Conservation (phyloP, 768 basidiomycete genomes). For the Suillus tomentosus region DNA sequence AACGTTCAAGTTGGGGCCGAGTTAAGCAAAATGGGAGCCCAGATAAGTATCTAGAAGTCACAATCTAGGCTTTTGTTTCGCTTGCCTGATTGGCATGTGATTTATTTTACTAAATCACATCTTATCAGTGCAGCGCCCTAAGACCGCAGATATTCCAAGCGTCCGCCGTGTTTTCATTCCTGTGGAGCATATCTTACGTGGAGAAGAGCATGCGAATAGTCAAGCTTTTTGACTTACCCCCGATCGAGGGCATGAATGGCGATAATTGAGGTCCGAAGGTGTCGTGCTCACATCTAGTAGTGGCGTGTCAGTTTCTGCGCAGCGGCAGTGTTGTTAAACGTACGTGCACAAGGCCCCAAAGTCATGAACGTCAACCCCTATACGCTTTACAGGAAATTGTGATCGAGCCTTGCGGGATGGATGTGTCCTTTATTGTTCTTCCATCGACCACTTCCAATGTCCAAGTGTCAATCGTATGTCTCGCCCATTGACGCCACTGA, state of each 20-base stretch:
- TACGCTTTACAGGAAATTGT: background rate
- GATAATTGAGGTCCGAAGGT: background rate
- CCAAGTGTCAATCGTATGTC: background rate
- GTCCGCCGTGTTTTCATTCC: background rate
- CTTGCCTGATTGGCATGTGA: background rate
- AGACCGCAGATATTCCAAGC: background rate
- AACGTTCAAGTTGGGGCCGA: conserved; percentile 1
- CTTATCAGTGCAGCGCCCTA: conserved; percentile 8
- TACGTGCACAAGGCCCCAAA: background rate
- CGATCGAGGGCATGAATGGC: background rate
- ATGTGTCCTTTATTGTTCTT: background rate
- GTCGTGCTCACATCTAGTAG: background rate
- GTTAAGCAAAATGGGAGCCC: background rate
- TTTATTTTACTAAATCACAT: conserved; percentile 8
- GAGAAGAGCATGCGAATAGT: background rate
- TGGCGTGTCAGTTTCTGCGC: background rate
- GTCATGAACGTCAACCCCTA: background rate
- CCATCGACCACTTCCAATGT: background rate
- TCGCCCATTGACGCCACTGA: background rate
- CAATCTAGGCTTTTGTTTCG: background rate
- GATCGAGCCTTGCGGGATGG: conserved; percentile 4
- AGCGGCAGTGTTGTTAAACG: conserved; percentile 6
- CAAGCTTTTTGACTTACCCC: conserved; percentile 6
- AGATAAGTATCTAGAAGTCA: background rate
- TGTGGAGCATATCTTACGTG: conserved; percentile 6